Evolutionary conservation across 2,329 filamentous ascomycete species (phyloP), one percentile per base, ranked within the genome.

Genomic region (Sporothrix protearum): DNA sequence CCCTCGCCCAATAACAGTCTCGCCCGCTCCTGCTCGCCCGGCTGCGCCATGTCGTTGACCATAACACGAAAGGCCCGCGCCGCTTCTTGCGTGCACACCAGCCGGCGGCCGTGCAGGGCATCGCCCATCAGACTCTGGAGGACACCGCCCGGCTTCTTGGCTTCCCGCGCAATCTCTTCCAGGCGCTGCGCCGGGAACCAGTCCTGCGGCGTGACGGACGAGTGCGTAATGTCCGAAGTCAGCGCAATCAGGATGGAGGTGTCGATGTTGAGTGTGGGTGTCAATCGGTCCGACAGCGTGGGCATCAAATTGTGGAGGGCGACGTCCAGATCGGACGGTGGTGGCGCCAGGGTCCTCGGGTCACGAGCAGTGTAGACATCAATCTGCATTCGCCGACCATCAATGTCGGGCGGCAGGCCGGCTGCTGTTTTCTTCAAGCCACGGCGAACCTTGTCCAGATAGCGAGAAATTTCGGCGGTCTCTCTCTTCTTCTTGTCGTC

Each of bases 191-290:
- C 82, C 75, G 90, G 89, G 75, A 81, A 81, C 77, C 81, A 81
- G 1, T 80, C 76, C 72, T 82, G 77, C 39, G 78, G 75, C 0
- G 75, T 67, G 5, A 84, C 79, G 7, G 75, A 72, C 4, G 77
- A 76, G 77, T 94, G 90, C 1, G 89, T 91, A 33, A 94, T 88
- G 76, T 94, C 92, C 0, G 91, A 93, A 1, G 91, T 86, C 2
- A 94, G 82, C 4, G 91, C 91, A 5, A 94, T 85, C 6, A 94
- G 84, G 63, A 93, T 87, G 1, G 91, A 93, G 70, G 88, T 89
- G 78, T 91, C 89, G 71, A 91, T 84, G 76, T 91, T 89, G 36
- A 90, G 77, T 0, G 80, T 82, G 0, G 75, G 57, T 1, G 77
- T 78, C 19, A 80, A 67, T 1, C 71, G 69, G 33, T 74, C 71